These are phyloP conservation scores for Quercus mongolica DNA, from an alignment of 306 rosid genomes.

Conservation along the genomic window DNA sequence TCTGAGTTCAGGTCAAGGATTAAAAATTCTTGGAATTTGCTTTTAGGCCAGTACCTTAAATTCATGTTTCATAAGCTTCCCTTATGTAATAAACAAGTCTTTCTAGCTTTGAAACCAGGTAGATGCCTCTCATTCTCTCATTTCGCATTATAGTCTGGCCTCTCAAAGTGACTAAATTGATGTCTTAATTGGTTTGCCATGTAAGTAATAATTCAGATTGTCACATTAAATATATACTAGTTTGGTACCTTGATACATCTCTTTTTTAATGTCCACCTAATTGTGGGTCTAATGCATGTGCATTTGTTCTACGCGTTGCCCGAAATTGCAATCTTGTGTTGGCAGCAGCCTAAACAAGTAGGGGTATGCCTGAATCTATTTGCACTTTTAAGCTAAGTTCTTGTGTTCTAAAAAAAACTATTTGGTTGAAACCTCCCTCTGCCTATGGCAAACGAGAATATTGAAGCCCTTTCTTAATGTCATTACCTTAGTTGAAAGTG, in stretches of 20 bases:
- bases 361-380: constrained; percentile 43
- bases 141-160: neutral
- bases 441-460: neutral
- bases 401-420: neutral
- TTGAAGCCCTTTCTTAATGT: neutral
- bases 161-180: constrained; percentile 5
- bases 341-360: constrained; percentile 39
- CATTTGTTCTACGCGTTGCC: constrained; percentile 37
- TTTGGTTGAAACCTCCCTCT: constrained; percentile 2
- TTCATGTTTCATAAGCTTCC: neutral
- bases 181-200: constrained; percentile 16
- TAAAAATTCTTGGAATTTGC: neutral
- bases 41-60: neutral
- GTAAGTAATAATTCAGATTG: constrained; percentile 5
- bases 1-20: neutral
- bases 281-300: constrained; percentile 51
- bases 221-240: neutral
- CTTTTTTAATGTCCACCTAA: constrained; percentile 20
- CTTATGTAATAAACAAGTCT: neutral
- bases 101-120: neutral
- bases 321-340: constrained; percentile 33
- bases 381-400: neutral
- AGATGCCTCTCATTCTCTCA: neutral
- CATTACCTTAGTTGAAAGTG: neutral
- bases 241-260: constrained; percentile 16